Conservation (phyloP, 257 asterid genomes). For the Echites panduratus region DNA sequence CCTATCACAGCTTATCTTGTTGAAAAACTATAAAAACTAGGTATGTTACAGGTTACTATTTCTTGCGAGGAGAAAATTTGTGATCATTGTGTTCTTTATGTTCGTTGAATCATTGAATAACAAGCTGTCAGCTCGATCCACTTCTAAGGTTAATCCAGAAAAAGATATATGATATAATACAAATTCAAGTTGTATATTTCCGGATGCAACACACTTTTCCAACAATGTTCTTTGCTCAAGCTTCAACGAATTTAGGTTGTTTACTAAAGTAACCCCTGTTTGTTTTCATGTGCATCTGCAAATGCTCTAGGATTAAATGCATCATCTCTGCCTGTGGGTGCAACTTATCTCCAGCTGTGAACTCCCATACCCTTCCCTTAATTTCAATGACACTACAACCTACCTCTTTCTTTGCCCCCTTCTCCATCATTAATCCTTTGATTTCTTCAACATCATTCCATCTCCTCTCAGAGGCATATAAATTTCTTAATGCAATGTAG, state of each 20-base stretch:
- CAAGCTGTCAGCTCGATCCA: background rate
- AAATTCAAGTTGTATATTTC: background rate
- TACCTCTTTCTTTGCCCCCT: slow-evolving; percentile 78
- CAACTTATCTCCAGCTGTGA: slow-evolving; percentile 56
- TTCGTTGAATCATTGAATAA: background rate
- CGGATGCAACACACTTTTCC: background rate
- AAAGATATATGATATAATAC: background rate
- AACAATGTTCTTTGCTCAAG: slow-evolving; percentile 11
- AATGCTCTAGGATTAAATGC: slow-evolving; percentile 37
- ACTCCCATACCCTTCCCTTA: slow-evolving; percentile 51
- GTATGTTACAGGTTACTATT: background rate
- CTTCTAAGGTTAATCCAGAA: background rate
- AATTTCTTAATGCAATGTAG: slow-evolving; percentile 72
- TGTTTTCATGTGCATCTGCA: slow-evolving; percentile 59
- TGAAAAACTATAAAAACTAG: background rate
- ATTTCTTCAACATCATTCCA: slow-evolving; percentile 78
- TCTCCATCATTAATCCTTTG: slow-evolving; percentile 53
- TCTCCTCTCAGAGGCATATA: slow-evolving; percentile 84
- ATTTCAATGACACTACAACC: slow-evolving; percentile 78
- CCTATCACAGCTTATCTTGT: background rate
- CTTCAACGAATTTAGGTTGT: slow-evolving; percentile 25
- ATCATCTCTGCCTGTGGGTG: slow-evolving; percentile 41
- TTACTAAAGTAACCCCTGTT: slow-evolving; percentile 21
- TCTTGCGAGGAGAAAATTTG: background rate
- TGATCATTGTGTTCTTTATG: background rate